These are phyloP conservation scores for Exophiala alcalophila DNA, from an alignment of 2,329 filamentous ascomycete genomes.

Conservation along the genomic window DNA sequence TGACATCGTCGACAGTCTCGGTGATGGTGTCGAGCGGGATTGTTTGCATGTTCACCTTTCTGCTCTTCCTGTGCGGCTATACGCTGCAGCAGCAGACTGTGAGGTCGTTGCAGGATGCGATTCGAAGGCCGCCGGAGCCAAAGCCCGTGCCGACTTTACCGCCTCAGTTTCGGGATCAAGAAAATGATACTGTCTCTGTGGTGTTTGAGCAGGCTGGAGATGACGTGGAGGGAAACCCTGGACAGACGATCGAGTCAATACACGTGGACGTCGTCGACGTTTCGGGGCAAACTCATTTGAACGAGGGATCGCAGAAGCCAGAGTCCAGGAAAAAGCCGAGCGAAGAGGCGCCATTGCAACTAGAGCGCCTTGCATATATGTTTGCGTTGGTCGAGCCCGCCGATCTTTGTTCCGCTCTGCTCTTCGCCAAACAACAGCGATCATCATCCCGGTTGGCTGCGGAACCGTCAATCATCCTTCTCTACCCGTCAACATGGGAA, in stretches of 20 bases:
- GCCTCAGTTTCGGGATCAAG: conserved; percentile 25
- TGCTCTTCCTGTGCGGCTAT: conserved; percentile 86
- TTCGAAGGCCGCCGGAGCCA: conserved; percentile 52
- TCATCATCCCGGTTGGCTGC: conserved; percentile 32
- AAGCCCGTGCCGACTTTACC: conserved; percentile 33
- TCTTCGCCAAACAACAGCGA: conserved; percentile 40
- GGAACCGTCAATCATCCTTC: conserved; percentile 44
- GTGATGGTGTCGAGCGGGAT: conserved; percentile 43
- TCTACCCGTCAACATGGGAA: conserved; percentile 49
- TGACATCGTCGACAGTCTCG: conserved; percentile 46
- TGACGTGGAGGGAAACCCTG: conserved; percentile 1
- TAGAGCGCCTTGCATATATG: conserved; percentile 38
- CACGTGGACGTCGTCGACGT: conserved; percentile 7
- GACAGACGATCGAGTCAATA: conserved; percentile 1
- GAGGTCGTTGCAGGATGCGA: conserved; percentile 69
- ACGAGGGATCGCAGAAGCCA: background rate
- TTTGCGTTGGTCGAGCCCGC: conserved; percentile 44
- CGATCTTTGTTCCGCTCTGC: conserved; percentile 45
- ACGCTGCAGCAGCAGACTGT: conserved; percentile 83
- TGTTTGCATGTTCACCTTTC: conserved; percentile 72
- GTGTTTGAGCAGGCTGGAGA: conserved; percentile 11
- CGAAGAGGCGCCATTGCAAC: conserved; percentile 4
- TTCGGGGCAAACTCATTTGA: conserved; percentile 1
- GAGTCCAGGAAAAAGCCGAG: conserved; percentile 1
- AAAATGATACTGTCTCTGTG: conserved; percentile 15